Base-by-base conservation (phyloP, 345 rosid genomes). In the Raphanus raphanistrum region DNA sequence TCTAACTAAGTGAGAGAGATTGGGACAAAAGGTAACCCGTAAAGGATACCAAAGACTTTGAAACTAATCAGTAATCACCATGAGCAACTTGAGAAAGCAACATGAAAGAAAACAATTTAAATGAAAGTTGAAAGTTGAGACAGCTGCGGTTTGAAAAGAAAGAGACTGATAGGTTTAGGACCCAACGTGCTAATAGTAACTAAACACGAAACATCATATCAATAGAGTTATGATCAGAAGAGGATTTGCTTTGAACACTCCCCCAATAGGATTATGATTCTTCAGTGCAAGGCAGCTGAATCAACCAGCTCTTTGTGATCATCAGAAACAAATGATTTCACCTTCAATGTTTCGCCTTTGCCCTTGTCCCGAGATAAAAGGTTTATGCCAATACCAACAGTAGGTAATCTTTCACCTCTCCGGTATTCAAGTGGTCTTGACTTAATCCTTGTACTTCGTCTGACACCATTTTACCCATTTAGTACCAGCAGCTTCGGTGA, bases 341-440 rank as follows among this genome's bases (percentile, higher is more conserved):
- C 21, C 21, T 21, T 21, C 21, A 21, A 21, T 21, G 21, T 21
- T 21, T 21, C 21, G 21, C 21, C 21, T 21, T 21, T 21, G 21
- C 21, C 21, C 21, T 21, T 21, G 21, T 21, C 21, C 21, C 21
- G 21, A 21, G 21, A 21, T 21, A 21, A 21, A 21, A 21, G 21
- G 21, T 21, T 21, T 21, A 21, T 21, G 21, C 21, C 21, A 21
- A 21, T 21, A 21, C 21, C 21, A 21, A 21, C 21, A 21, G 21
- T 21, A 21, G 21, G 21, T 21, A 21, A 92, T 75, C 92, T 84
- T 80, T 95, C 99, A n/a, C 98, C 98, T 81, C 79, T 95, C 99
- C 99, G 88, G 74, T 78, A 88, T 81, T 91, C 96, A 62, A 90
- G 86, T 72, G 98, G 98, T 84, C 94, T 88, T 35, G 99, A 88